phyloP scores from a whole-genome alignment of 1,284 basidiomycete species.

The Puccinia horiana region DNA sequence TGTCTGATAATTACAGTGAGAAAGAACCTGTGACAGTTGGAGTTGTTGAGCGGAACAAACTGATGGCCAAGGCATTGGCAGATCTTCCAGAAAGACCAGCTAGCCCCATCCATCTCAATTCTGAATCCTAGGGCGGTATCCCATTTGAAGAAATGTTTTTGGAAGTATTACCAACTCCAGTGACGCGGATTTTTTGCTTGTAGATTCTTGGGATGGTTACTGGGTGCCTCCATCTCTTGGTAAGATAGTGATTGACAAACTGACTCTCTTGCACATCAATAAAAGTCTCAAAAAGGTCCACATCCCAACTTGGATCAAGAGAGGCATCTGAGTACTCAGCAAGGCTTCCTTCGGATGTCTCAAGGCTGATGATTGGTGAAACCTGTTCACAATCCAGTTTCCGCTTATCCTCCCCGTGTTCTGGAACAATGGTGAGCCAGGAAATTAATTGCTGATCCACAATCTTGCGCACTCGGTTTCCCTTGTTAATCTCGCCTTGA shows the following conservation, averaged over 20 bases:
- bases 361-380: constrained; percentile 43
- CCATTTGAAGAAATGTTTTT: neutral
- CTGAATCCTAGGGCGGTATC: neutral
- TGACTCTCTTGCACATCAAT: neutral
- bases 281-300: neutral
- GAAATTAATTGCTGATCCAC: neutral
- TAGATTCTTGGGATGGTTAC: neutral
- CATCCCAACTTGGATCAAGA: constrained; percentile 36
- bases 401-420: constrained; percentile 12
- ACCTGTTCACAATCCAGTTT: constrained; percentile 39
- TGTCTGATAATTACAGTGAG: neutral
- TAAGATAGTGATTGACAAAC: neutral
- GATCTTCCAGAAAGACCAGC: neutral
- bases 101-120: neutral
- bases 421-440: neutral
- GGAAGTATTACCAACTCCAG: neutral
- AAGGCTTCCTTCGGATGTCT: constrained; percentile 1
- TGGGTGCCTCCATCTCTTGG: constrained; percentile 9
- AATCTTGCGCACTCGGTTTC: constrained; percentile 12
- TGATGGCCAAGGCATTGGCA: neutral
- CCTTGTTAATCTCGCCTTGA: constrained; percentile 19
- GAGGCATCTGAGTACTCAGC: constrained; percentile 25
- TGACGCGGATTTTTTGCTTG: neutral
- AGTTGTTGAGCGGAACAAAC: neutral
- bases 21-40: neutral